These are phyloP conservation scores for Saccharomyces hybrid DNA, from an alignment of 1,139 yeast genomes.

Conservation along the genomic window DNA sequence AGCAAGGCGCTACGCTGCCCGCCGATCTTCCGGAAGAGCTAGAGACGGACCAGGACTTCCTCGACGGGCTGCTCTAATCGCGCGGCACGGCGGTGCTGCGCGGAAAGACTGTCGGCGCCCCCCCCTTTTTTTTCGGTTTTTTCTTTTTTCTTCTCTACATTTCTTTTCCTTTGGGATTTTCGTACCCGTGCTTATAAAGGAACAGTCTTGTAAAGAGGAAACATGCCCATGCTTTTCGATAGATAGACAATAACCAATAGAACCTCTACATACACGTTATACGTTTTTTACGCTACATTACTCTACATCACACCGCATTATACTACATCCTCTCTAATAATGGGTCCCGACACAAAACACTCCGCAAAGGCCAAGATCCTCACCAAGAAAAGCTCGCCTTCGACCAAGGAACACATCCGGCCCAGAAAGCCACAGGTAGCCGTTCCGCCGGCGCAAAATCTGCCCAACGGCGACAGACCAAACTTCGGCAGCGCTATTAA, in stretches of 20 bases:
- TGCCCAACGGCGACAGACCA: constrained; percentile 21
- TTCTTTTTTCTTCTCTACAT: not conserved
- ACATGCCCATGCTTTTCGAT: constrained; percentile 20
- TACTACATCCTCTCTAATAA: not conserved
- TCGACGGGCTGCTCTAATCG: constrained; percentile 20
- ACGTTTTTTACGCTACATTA: not conserved
- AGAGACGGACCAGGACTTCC: constrained; percentile 23
- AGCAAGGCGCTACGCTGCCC: not conserved
- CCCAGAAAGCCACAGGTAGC: constrained; percentile 6
- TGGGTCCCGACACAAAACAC: not conserved
- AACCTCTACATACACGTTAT: not conserved
- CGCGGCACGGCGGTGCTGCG: not conserved
- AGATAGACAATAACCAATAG: not conserved
- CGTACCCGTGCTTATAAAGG: not conserved
- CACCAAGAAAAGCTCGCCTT: not conserved
- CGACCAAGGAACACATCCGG: not conserved
- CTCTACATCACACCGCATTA: not conserved
- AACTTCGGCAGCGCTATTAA: constrained; percentile 13
- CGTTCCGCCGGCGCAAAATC: constrained; percentile 14
- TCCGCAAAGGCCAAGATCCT: not conserved
- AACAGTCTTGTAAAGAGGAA: constrained; percentile 15
- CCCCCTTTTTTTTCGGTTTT: not conserved
- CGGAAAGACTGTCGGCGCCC: not conserved
- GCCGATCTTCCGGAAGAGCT: constrained; percentile 18
- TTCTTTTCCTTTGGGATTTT: not conserved